These are phyloP conservation scores for Penicillium simplicissimum DNA, from an alignment of 495 filamentous ascomycete species.

Conservation along the genomic window DNA sequence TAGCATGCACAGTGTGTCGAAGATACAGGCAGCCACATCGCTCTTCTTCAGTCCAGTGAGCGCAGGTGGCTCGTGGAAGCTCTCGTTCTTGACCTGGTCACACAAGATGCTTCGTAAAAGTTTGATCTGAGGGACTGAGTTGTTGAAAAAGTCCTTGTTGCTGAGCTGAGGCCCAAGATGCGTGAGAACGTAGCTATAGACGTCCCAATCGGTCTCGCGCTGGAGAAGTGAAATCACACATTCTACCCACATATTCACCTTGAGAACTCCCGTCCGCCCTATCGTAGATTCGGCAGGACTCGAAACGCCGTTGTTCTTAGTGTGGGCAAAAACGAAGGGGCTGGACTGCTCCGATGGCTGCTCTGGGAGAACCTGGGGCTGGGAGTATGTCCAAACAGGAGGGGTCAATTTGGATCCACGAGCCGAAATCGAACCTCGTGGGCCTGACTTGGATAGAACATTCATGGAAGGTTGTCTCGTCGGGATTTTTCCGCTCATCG, in stretches of 20 bases:
- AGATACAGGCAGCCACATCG: constrained; percentile 85
- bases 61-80: constrained; percentile 72
- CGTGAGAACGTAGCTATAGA: constrained; percentile 86
- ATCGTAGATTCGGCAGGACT: constrained; percentile 27
- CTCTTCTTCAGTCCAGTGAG: constrained; percentile 77
- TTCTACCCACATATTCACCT: constrained; percentile 76
- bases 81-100: constrained; percentile 73
- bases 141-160: constrained; percentile 82
- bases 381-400: constrained; percentile 58
- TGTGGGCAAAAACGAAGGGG: constrained; percentile 44
- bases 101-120: constrained; percentile 75
- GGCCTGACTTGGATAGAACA: constrained; percentile 29
- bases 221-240: constrained; percentile 71
- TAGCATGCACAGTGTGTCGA: constrained; percentile 79
- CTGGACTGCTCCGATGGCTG: constrained; percentile 50
- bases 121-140: constrained; percentile 69
- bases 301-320: constrained; percentile 22
- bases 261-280: constrained; percentile 45
- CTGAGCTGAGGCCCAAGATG: constrained; percentile 86
- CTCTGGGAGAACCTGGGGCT: constrained; percentile 52
- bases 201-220: constrained; percentile 83
- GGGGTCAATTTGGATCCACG: constrained; percentile 46
- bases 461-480: constrained; percentile 26
- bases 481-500: constrained; percentile 22
- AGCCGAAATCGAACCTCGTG: constrained; percentile 35